A percentile compares a stretch with the other conserved stretches of the same genome.
These are phyloP conservation scores for Emericellopsis atlantica DNA, from an alignment of 2,329 filamentous ascomycete genomes.

Conservation along the genomic window DNA sequence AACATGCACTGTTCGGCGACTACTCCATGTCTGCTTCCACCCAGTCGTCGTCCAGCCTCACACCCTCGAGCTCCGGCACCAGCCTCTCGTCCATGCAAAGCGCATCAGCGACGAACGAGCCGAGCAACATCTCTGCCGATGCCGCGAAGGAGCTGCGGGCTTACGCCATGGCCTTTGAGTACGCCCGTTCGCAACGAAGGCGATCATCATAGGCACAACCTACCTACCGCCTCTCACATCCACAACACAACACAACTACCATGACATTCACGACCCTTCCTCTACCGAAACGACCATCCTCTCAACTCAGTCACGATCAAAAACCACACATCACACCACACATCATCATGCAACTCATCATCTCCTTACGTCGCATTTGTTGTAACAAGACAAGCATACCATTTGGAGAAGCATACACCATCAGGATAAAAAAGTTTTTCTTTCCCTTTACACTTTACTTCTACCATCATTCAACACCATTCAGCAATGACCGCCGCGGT, in stretches of 20 bases:
- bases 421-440: not conserved
- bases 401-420: not conserved
- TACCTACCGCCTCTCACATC: no score
- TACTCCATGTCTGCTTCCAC: conserved; percentile 15
- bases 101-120: conserved; percentile 39
- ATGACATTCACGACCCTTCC: not conserved
- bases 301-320: not conserved
- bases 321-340: not conserved
- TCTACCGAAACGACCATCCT: not conserved
- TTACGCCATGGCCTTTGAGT: conserved; percentile 84
- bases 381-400: not conserved
- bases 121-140: conserved; percentile 55
- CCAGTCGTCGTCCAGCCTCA: conserved; percentile 28
- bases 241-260: no score
- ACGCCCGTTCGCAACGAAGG: conserved; percentile 50
- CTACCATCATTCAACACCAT: not conserved
- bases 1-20: conserved; percentile 13
- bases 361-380: not conserved
- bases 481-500: not conserved
- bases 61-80: conserved; percentile 68
- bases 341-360: not conserved
- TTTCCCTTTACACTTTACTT: not conserved
- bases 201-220: conserved; percentile 34
- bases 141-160: conserved; percentile 68
- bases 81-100: conserved; percentile 73